Evolutionary conservation across 192 early-diverging fungal species (phyloP).

Genomic region (Pilaira anomala): DNA sequence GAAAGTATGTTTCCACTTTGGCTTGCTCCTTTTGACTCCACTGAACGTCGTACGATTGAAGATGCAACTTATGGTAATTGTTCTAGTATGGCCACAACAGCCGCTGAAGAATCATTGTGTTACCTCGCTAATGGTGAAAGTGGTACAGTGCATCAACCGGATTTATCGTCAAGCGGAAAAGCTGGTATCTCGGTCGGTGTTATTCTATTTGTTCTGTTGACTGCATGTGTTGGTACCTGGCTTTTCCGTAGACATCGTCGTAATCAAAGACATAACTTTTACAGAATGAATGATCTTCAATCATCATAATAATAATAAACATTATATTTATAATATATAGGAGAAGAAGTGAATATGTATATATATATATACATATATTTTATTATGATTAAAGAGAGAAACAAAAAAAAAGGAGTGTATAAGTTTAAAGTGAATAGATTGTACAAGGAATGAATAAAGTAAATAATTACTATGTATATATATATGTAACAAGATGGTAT

Average conservation of each 20-base stretch:
- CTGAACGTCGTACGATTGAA: background rate
- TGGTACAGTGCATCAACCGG: background rate
- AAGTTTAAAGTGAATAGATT: too few relatives aligned
- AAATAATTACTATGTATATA: too few relatives aligned
- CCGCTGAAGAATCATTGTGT: background rate
- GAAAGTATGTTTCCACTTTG: constrained; percentile 1
- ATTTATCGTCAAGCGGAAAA: background rate
- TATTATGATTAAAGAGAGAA: too few relatives aligned
- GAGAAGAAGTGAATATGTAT: background rate
- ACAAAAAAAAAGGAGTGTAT: too few relatives aligned
- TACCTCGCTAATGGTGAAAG: background rate
- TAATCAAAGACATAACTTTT: constrained; percentile 14
- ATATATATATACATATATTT: too few relatives aligned
- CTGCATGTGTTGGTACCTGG: constrained; percentile 2
- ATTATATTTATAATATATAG: background rate
- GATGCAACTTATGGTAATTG: background rate
- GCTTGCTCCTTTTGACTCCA: background rate
- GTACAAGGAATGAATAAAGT: too few relatives aligned
- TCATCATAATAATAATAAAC: background rate
- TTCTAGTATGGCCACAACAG: background rate
- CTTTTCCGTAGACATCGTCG: constrained; percentile 10
- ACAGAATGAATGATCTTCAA: constrained; percentile 14
- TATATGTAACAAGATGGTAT: too few relatives aligned
- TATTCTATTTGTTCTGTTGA: background rate
- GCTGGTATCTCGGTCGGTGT: constrained; percentile 9